Conservation (phyloP, 352 stramenopile species). For the Phytophthora litchii region DNA sequence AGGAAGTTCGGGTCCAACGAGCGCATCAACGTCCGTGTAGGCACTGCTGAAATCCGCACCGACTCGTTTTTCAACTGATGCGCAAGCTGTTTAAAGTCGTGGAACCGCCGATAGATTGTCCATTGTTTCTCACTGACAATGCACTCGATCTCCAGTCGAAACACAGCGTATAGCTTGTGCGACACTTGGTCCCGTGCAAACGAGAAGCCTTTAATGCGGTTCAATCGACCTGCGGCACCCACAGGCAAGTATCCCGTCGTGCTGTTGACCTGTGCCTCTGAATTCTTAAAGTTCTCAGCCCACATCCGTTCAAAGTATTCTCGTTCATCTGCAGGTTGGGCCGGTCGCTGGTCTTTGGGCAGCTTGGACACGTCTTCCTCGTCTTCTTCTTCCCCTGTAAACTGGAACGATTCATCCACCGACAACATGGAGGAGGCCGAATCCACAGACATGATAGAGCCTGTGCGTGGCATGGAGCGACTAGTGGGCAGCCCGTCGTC, state of each 20-base stretch:
- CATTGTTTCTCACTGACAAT: constrained; percentile 88
- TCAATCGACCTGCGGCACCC: constrained; percentile 67
- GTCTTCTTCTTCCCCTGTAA: constrained; percentile 39
- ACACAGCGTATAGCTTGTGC: constrained; percentile 83
- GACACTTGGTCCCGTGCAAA: constrained; percentile 68
- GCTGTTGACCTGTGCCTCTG: constrained; percentile 67
- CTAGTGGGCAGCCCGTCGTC: constrained; percentile 23
- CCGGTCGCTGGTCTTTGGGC: constrained; percentile 75
- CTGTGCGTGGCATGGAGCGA: constrained; percentile 38
- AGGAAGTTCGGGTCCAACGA: constrained; percentile 86
- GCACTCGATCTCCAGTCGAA: constrained; percentile 84
- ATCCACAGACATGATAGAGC: constrained; percentile 70
- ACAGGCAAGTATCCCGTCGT: constrained; percentile 73
- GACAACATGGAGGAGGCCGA: constrained; percentile 62
- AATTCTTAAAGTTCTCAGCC: constrained; percentile 86
- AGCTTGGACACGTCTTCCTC: constrained; percentile 46
- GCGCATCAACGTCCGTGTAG: constrained; percentile 79
- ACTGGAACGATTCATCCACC: constrained; percentile 65
- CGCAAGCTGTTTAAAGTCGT: constrained; percentile 87
- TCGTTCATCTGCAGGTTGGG: constrained; percentile 73
- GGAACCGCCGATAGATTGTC: constrained; percentile 87
- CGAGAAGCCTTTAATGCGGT: constrained; percentile 84
- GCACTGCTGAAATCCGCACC: constrained; percentile 76
- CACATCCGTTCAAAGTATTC: constrained; percentile 86
- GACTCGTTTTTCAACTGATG: constrained; percentile 84